Percentiles rank a stretch among this genome's conserved stretches.
Conservation (phyloP, 208 protist genomes). For the Phytomonas sp. region DNA sequence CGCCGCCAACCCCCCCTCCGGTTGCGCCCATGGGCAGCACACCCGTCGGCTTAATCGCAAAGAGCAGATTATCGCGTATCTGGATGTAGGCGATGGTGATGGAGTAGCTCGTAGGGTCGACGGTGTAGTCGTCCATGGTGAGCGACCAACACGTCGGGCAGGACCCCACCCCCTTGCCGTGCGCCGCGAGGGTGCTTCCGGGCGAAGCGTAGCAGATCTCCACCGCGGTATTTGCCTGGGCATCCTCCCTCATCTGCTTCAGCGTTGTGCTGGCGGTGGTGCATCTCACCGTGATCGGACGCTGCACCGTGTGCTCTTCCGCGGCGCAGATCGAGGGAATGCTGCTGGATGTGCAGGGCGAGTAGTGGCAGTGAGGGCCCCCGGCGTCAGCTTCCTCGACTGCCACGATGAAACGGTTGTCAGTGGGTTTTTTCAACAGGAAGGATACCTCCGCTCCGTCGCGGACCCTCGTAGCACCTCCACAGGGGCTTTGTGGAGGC, state of each 20-base stretch:
- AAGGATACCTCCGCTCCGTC: neutral
- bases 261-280: no score
- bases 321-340: neutral
- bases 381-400: no score
- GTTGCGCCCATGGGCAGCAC: slow-evolving; percentile 24
- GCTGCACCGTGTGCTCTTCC: neutral
- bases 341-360: slow-evolving; percentile 2
- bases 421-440: no score
- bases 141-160: neutral
- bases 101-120: neutral
- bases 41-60: slow-evolving; percentile 62
- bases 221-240: no score
- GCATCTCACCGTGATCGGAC: neutral
- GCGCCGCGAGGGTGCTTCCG: no score
- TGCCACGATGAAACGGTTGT: no score
- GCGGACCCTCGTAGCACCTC: neutral
- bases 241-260: no score
- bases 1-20: slow-evolving; percentile 17
- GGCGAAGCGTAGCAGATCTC: no score
- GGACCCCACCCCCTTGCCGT: no score
- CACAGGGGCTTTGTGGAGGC: neutral
- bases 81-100: slow-evolving; percentile 53
- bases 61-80: slow-evolving; percentile 64
- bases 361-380: neutral
- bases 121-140: neutral